Percentiles rank a stretch among this genome's conserved stretches.
These are phyloP conservation scores for Endocladia muricata DNA, from an alignment of 31 red algal genomes.

Conservation along the genomic window DNA sequence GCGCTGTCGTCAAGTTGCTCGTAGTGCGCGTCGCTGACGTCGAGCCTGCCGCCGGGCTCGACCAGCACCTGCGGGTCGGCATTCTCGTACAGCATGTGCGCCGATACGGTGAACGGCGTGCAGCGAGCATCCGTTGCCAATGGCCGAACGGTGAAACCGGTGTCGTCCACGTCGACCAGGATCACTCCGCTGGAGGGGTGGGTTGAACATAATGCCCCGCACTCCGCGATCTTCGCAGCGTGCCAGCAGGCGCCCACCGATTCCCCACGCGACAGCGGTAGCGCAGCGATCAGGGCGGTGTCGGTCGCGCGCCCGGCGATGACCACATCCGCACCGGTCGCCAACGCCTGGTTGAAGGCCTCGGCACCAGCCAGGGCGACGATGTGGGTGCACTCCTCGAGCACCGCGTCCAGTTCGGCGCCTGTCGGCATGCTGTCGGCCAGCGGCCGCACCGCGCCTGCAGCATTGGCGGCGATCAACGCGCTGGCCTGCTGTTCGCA, in stretches of 20 bases:
- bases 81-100: conserved; percentile 16
- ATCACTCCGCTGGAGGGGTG: conserved; percentile 3
- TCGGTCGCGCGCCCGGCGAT: conserved; percentile 4
- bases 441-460: too few species aligned
- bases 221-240: conserved; percentile 1
- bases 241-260: background rate
- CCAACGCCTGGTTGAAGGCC: background rate
- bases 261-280: background rate
- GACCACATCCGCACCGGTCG: conserved; percentile 1
- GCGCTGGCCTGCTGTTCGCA: too few species aligned
- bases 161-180: background rate
- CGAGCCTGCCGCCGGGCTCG: background rate
- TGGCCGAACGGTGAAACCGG: conserved; percentile 12
- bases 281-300: background rate
- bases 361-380: conserved; percentile 2
- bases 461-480: too few species aligned
- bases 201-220: conserved; percentile 4
- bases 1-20: background rate
- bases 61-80: background rate
- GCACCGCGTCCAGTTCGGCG: too few species aligned
- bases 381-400: too few species aligned
- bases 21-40: background rate
- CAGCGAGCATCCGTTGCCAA: background rate
- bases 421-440: too few species aligned
- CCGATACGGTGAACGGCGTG: background rate